Conservation (phyloP, 768 basidiomycete species). For the Pulveroboletus sp. region DNA sequence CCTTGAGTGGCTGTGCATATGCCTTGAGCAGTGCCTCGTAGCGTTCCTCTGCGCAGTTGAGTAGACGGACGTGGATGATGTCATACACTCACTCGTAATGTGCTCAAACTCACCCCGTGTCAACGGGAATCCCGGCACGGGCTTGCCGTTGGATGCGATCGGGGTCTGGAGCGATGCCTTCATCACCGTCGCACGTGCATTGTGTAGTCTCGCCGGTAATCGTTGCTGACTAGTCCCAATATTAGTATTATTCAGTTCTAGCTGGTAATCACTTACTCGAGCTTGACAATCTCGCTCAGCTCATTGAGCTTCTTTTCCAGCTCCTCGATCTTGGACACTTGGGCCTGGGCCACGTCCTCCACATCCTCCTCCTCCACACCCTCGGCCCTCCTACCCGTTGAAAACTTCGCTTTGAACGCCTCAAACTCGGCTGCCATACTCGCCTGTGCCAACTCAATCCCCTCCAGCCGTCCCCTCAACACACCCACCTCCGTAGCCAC, state of each 20-base stretch:
- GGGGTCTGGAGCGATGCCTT: constrained; percentile 33
- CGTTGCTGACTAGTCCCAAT: constrained; percentile 30
- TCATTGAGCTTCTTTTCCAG: constrained; percentile 37
- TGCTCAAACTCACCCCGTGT: constrained; percentile 45
- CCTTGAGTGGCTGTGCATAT: constrained; percentile 34
- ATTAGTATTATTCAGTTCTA: background rate
- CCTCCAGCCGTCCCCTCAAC: constrained; percentile 28
- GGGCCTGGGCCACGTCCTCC: constrained; percentile 29
- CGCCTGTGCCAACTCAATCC: constrained; percentile 34
- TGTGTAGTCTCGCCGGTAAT: constrained; percentile 36
- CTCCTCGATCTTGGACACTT: constrained; percentile 26
- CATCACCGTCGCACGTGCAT: constrained; percentile 32
- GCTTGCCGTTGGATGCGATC: constrained; percentile 33
- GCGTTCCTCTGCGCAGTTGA: constrained; percentile 26
- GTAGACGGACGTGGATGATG: too few species aligned
- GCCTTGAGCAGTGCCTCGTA: constrained; percentile 37
- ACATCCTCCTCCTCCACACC: constrained; percentile 22
- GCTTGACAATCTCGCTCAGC: constrained; percentile 27
- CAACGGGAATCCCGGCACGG: constrained; percentile 34
- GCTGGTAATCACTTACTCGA: constrained; percentile 29
- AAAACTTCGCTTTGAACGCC: constrained; percentile 26
- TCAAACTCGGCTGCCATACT: constrained; percentile 32
- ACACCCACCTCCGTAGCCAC: constrained; percentile 9
- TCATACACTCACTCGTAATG: constrained; percentile 36
- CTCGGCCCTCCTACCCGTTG: background rate